These are phyloP conservation scores for Plantago major DNA, from an alignment of 257 asterid species.

Conservation along the genomic window DNA sequence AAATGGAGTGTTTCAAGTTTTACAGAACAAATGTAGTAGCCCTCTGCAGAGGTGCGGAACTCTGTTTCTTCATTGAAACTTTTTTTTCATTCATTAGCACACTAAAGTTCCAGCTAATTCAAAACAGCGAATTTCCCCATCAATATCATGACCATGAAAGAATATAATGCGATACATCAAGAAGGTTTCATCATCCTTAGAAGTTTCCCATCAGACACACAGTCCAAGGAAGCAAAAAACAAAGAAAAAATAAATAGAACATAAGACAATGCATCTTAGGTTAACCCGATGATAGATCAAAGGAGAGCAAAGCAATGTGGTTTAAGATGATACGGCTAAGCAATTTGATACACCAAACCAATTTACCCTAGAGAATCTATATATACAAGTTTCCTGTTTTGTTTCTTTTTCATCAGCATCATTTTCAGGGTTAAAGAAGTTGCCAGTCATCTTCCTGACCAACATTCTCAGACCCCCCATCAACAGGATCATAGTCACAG, in stretches of 20 bases:
- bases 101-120: no score
- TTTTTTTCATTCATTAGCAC: no score
- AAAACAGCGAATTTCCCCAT: no score
- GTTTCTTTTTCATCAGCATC: neutral
- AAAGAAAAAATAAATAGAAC: constrained; percentile 4
- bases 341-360: constrained; percentile 2
- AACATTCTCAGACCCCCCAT: constrained; percentile 33
- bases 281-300: no score
- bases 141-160: no score
- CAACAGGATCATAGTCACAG: constrained; percentile 28
- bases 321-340: constrained; percentile 4
- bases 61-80: no score
- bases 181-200: neutral
- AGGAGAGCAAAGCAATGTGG: no score
- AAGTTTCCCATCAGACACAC: neutral
- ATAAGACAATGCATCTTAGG: neutral
- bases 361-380: constrained; percentile 8
- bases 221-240: constrained; percentile 5
- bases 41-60: no score
- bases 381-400: constrained; percentile 20
- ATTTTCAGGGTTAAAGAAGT: constrained; percentile 47
- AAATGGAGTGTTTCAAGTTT: no score
- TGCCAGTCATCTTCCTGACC: constrained; percentile 95
- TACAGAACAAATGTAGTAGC: no score
- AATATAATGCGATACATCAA: neutral